Conservation (phyloP, 345 rosid genomes). For the Eucalyptus paniculata region DNA sequence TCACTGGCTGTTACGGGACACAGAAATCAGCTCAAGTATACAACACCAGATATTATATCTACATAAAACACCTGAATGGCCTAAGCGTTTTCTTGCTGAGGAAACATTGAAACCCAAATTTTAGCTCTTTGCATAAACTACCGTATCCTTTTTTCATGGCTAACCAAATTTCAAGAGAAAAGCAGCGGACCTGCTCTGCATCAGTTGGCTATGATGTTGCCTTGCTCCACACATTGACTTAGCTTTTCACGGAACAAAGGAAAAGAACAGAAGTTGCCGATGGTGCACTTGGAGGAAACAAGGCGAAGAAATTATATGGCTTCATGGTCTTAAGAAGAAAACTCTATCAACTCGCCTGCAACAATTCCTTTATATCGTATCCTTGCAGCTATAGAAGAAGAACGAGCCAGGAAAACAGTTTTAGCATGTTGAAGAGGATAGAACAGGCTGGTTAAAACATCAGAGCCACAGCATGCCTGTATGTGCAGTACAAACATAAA, state of each 20-base stretch:
- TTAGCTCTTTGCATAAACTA: background rate
- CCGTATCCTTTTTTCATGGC: background rate
- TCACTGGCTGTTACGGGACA: background rate
- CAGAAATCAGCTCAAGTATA: background rate
- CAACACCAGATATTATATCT: background rate
- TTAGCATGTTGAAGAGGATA: background rate
- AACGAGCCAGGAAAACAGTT: background rate
- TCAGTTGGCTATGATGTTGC: background rate
- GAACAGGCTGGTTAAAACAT: background rate
- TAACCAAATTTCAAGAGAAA: background rate
- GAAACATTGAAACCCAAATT: background rate
- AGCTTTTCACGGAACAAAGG: background rate
- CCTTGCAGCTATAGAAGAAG: slow-evolving; percentile 53
- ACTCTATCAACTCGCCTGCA: slow-evolving; percentile 30
- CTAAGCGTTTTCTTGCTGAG: background rate
- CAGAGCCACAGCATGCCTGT: background rate
- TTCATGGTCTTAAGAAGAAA: background rate
- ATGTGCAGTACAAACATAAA: background rate
- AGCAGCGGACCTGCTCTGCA: background rate
- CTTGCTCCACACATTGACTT: background rate
- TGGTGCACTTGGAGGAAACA: background rate
- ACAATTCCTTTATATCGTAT: slow-evolving; percentile 67
- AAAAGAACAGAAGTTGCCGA: background rate
- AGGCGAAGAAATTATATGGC: background rate
- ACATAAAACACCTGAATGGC: background rate